phyloP scores from a whole-genome alignment of 345 rosid species.

The Hibiscus syriacus region DNA sequence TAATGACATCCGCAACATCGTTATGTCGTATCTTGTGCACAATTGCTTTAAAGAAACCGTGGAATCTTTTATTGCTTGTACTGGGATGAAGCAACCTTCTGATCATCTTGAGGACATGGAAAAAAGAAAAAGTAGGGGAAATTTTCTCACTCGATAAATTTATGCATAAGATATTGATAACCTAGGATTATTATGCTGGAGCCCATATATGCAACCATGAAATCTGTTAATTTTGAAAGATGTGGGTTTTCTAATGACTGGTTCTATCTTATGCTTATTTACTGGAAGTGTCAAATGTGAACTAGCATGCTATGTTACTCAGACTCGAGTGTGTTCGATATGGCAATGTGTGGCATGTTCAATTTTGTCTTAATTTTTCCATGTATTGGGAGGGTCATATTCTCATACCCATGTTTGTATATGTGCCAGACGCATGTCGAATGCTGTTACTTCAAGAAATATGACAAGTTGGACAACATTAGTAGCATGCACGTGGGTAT shows the following conservation, averaged over 20 bases:
- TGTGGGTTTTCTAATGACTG: not conserved
- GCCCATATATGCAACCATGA: not conserved
- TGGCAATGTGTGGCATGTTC: not conserved
- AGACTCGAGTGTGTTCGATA: not conserved
- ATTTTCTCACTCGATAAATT: not conserved
- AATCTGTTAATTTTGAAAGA: not conserved
- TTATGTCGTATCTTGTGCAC: conserved; percentile 83
- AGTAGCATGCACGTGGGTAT: not conserved
- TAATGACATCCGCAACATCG: conserved; percentile 54
- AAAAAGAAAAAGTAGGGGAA: conserved; percentile 66
- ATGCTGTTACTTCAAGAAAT: not conserved
- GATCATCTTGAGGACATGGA: conserved; percentile 67
- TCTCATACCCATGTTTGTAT: not conserved
- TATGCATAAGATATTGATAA: not conserved
- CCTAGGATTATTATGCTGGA: not conserved
- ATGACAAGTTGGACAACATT: not conserved
- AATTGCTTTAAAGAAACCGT: conserved; percentile 82
- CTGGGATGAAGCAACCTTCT: conserved; percentile 61
- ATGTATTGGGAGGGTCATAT: not conserved
- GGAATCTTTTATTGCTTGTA: conserved; percentile 58
- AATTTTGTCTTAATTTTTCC: not conserved
- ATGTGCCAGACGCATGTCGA: not conserved
- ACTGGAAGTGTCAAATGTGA: not conserved
- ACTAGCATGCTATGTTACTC: not conserved
- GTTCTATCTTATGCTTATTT: not conserved